A percentile compares a stretch with the other conserved stretches of the same genome.
These are phyloP conservation scores for Globisporangium apiculatum DNA, from an alignment of 352 stramenopile genomes.

Conservation along the genomic window DNA sequence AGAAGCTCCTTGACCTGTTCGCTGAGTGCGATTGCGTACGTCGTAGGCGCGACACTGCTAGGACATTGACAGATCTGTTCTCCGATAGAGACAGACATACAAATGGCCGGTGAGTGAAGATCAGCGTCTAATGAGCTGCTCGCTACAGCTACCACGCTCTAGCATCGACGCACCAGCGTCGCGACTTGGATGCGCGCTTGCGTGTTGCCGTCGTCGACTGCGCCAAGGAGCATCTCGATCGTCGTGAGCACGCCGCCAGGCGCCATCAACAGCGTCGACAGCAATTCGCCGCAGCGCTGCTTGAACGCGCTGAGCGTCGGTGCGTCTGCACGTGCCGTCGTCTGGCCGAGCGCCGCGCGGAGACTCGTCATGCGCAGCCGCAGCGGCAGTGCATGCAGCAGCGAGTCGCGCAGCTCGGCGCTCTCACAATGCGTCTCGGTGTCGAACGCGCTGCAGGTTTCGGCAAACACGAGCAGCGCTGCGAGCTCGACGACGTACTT, in stretches of 20 bases:
- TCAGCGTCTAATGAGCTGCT: too few species aligned
- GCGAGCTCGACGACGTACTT: conserved; percentile 78
- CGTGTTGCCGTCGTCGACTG: conserved; percentile 79
- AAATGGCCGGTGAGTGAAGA: too few species aligned
- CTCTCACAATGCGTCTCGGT: conserved; percentile 24
- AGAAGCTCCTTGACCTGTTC: conserved; percentile 51
- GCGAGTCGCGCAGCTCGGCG: conserved; percentile 23
- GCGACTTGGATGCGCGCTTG: conserved; percentile 79
- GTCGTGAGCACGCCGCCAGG: conserved; percentile 68
- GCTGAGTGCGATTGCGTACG: conserved; percentile 44
- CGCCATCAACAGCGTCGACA: conserved; percentile 60
- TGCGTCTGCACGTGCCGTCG: conserved; percentile 5
- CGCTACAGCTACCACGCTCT: background rate
- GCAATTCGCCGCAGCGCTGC: conserved; percentile 40
- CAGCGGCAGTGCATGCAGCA: conserved; percentile 51
- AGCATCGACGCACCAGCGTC: conserved; percentile 29
- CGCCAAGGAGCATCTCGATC: conserved; percentile 74
- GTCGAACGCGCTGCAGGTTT: conserved; percentile 10
- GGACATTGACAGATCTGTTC: conserved; percentile 63
- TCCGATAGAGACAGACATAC: too few species aligned
- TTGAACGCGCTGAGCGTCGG: conserved; percentile 43
- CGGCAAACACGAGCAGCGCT: conserved; percentile 54
- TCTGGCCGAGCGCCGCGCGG: conserved; percentile 53
- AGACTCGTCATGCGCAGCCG: conserved; percentile 72
- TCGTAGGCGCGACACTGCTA: conserved; percentile 22